Base-by-base conservation (phyloP, 352 stramenopile genomes). In the Globisporangium abappressorium region DNA sequence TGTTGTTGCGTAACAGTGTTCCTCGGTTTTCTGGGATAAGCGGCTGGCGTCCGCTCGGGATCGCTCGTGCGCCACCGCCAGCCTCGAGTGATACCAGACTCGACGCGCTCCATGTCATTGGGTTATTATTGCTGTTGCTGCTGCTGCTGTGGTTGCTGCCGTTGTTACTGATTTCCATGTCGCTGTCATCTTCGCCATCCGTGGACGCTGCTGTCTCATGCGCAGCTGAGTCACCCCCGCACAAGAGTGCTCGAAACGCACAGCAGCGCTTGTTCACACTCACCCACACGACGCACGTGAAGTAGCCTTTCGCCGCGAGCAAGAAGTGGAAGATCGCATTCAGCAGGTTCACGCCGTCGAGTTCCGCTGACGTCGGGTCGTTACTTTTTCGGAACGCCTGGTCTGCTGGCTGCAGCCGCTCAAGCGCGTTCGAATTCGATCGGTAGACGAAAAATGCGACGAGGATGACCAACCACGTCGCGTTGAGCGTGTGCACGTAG, bases 401-500 rank as follows among this genome's bases (percentile, higher is more conserved):
- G 38, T 81, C 57, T 38, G 74, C 70, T 38, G 70, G 15, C 11
- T 43, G 72, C 26, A 91, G 61, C 14, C 79, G 71, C 6, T 60
- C 51, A 0, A 91, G 75, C n/a, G 83, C 75, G 1, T 20, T 56
- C 1, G 63, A 24, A 65, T 78, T 87, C 0, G 84, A 76, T 3
- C 82, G 80, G 65, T 91, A 92, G 36, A 78, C 56, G 68, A 90
- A 90, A 68, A 87, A 91, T 2, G 80, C 66, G 20, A 87, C 76
- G 11, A 92, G 65, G 3, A 91, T 62, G 1, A 87, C 69, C 9
- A 92, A 68, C 84, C 84, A 92, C 41, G 80, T 85, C 0, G 70
- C 80, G 49, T 89, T 90, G 26, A 91, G 74, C 36, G 82, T 84
- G 68, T 90, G 84, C 0, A 91, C 84, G 65, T 90, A 91, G 24